phyloP scores from a whole-genome alignment of 352 stramenopile species.

The Synura sp. region DNA sequence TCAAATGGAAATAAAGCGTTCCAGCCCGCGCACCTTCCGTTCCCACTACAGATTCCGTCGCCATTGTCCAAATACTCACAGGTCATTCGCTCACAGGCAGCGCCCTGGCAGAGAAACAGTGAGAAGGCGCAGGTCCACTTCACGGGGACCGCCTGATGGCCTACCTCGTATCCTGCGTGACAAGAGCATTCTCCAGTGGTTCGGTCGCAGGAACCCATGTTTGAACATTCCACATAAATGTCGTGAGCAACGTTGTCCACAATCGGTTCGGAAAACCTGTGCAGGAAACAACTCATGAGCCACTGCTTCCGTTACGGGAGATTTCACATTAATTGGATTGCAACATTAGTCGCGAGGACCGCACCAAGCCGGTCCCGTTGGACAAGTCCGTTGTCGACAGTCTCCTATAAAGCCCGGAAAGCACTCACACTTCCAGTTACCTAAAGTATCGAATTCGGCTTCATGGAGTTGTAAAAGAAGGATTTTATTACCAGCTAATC shows the following conservation, averaged over 20 bases:
- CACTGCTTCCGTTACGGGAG: too few relatives aligned
- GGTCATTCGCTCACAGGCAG: slow-evolving; percentile 57
- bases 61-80: slow-evolving; percentile 44
- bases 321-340: too few relatives aligned
- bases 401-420: slow-evolving; percentile 56
- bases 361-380: slow-evolving; percentile 51
- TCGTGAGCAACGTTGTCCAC: slow-evolving; percentile 61
- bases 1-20: too few relatives aligned
- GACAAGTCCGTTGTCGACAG: slow-evolving; percentile 45
- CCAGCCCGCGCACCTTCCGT: slow-evolving; percentile 47
- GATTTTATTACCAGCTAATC: neutral
- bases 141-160: slow-evolving; percentile 44
- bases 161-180: slow-evolving; percentile 54
- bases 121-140: neutral
- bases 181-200: slow-evolving; percentile 63
- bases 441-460: neutral
- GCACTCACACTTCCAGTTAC: slow-evolving; percentile 32
- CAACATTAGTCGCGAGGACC: too few relatives aligned
- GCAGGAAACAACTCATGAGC: too few relatives aligned
- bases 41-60: neutral
- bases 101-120: slow-evolving; percentile 47
- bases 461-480: neutral
- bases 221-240: slow-evolving; percentile 66
- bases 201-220: slow-evolving; percentile 71
- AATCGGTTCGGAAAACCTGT: slow-evolving; percentile 48